phyloP scores from a whole-genome alignment of 768 basidiomycete species.

The Naganishia onofrii region DNA sequence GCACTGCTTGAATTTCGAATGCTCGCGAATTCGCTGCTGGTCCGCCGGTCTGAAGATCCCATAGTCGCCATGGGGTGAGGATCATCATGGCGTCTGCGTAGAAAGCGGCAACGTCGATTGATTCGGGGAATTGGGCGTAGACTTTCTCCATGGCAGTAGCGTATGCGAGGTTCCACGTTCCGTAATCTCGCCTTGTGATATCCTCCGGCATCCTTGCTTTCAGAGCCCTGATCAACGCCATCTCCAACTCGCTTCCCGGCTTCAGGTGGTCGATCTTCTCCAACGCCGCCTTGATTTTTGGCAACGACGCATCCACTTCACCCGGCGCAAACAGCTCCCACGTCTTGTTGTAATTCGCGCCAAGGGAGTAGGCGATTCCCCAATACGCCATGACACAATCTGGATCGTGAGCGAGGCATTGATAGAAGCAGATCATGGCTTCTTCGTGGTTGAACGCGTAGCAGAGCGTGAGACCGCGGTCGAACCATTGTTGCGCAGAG shows the following conservation, averaged over 20 bases:
- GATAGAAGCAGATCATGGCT: conserved; percentile 38
- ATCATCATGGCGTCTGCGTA: conserved; percentile 44
- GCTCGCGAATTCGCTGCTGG: conserved; percentile 33
- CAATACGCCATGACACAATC: conserved; percentile 39
- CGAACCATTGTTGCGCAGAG: conserved; percentile 42
- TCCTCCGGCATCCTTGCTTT: conserved; percentile 32
- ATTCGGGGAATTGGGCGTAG: conserved; percentile 30
- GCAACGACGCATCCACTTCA: conserved; percentile 28
- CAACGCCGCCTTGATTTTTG: conserved; percentile 27
- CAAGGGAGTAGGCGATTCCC: conserved; percentile 41
- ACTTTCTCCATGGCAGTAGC: conserved; percentile 37
- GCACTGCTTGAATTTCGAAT: conserved; percentile 32
- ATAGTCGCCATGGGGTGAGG: conserved; percentile 42
- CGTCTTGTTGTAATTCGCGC: conserved; percentile 45
- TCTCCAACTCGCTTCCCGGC: conserved; percentile 31
- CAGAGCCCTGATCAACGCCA: conserved; percentile 33
- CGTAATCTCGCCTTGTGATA: conserved; percentile 31
- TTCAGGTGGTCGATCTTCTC: not conserved
- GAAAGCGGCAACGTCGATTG: conserved; percentile 41
- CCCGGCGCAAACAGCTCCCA: conserved; percentile 37
- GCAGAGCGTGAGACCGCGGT: conserved; percentile 40
- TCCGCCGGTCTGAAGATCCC: conserved; percentile 41
- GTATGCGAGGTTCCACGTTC: conserved; percentile 34
- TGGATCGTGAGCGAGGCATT: conserved; percentile 36
- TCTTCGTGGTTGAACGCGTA: conserved; percentile 44